A percentile compares a stretch with the other conserved stretches of the same genome.
Evolutionary conservation across 331 rosid genomes (phyloP).

Genomic region (Telfairia occidentalis): DNA sequence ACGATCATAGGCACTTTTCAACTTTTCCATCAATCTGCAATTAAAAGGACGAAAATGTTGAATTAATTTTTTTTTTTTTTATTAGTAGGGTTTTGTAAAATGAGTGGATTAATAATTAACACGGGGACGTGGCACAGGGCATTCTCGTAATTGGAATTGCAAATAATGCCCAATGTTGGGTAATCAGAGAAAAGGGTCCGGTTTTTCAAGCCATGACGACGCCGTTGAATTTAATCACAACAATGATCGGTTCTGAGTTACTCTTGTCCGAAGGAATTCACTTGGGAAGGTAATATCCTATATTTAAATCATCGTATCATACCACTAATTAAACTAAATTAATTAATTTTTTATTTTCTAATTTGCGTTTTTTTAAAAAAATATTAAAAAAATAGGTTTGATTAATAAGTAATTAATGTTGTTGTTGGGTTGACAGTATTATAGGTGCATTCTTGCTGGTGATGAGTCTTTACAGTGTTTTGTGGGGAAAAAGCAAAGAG

Average conservation of each 20-base stretch:
- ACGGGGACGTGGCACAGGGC: constrained; percentile 8
- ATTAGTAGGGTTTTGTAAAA: not conserved
- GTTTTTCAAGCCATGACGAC: constrained; percentile 45
- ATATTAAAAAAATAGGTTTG: not conserved
- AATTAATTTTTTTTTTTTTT: too few relatives aligned
- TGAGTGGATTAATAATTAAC: too few relatives aligned
- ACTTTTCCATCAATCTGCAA: too few relatives aligned
- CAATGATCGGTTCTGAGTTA: constrained; percentile 31
- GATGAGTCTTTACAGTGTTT: constrained; percentile 40
- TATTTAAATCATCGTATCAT: not conserved
- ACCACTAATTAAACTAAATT: not conserved
- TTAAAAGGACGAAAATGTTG: too few relatives aligned
- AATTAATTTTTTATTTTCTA: not conserved
- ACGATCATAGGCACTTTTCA: too few relatives aligned
- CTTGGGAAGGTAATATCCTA: constrained; percentile 33
- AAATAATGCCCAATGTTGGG: constrained; percentile 38
- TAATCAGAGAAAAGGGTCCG: constrained; percentile 46
- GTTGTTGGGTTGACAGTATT: constrained; percentile 24
- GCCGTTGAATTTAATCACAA: constrained; percentile 36
- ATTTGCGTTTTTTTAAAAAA: not conserved
- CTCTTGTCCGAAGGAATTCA: constrained; percentile 35
- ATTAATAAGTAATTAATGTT: not conserved
- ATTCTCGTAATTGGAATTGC: constrained; percentile 20
- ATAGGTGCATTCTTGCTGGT: constrained; percentile 47
- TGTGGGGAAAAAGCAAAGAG: constrained; percentile 54